Evolutionary conservation across 1,139 yeast genomes (phyloP).

Genomic region (Geotrichum phurueaensis): DNA sequence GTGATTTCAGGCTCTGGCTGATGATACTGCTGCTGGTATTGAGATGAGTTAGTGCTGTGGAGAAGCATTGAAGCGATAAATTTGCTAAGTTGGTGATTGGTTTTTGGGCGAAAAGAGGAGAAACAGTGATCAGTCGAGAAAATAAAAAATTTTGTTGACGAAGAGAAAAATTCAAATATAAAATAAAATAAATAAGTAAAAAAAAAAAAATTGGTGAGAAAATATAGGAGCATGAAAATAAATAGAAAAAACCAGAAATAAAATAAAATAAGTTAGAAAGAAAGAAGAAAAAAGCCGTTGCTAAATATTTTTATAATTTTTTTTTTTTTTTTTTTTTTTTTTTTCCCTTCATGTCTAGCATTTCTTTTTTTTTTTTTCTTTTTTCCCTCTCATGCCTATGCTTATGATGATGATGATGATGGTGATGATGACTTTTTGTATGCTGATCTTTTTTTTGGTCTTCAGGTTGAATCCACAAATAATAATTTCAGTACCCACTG

Average conservation of each 20-base stretch:
- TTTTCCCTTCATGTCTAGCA: slow-evolving; percentile 48
- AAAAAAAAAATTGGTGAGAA: slow-evolving; percentile 28
- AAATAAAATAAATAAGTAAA: too few relatives aligned
- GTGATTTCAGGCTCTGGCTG: background rate
- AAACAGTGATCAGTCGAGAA: slow-evolving; percentile 38
- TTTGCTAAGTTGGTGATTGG: slow-evolving; percentile 28
- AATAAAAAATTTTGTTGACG: slow-evolving; percentile 36
- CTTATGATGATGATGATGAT: slow-evolving; percentile 68
- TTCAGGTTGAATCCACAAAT: background rate
- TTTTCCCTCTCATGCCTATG: slow-evolving; percentile 58
- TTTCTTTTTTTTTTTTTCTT: slow-evolving; percentile 31
- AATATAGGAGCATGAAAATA: slow-evolving; percentile 22
- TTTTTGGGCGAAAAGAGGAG: slow-evolving; percentile 1
- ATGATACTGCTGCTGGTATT: slow-evolving; percentile 22
- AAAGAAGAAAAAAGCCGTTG: slow-evolving; percentile 37
- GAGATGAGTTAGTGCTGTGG: slow-evolving; percentile 32
- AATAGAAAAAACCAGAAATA: slow-evolving; percentile 22
- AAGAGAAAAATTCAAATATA: slow-evolving; percentile 34
- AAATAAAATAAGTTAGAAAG: slow-evolving; percentile 19
- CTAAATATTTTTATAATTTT: slow-evolving; percentile 8
- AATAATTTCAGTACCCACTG: background rate
- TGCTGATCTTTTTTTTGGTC: background rate
- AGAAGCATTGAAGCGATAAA: slow-evolving; percentile 57
- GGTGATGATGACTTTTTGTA: slow-evolving; percentile 53
- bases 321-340: slow-evolving; percentile 31